phyloP scores from a whole-genome alignment of 2,329 filamentous ascomycete species.

The Epichloe aotearoae region DNA sequence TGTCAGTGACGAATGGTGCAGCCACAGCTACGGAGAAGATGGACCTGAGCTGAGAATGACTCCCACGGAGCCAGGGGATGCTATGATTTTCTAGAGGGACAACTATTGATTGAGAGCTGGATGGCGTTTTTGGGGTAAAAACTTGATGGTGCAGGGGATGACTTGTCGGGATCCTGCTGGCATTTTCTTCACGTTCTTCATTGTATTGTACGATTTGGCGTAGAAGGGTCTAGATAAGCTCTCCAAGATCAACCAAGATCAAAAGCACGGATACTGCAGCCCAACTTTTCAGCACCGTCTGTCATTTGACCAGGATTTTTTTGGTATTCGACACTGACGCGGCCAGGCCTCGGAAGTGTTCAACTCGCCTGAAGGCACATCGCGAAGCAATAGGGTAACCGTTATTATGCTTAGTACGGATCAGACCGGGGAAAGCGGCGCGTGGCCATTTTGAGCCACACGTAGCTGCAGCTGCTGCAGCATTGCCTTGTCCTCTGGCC shows the following conservation, averaged over 20 bases:
- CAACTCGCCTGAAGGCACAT: too few species aligned
- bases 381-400: too few species aligned
- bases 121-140: conserved; percentile 17
- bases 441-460: not conserved
- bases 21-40: conserved; percentile 29
- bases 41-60: conserved; percentile 27
- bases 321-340: too few species aligned
- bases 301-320: not conserved
- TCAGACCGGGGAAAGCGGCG: too few species aligned
- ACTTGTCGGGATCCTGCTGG: not conserved
- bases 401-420: too few species aligned
- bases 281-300: not conserved
- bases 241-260: not conserved
- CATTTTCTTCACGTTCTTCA: not conserved
- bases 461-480: not conserved
- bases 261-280: not conserved
- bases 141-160: not conserved
- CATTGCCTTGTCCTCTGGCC: too few species aligned
- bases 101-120: conserved; percentile 11
- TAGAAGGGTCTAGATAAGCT: conserved; percentile 11
- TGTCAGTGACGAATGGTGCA: conserved; percentile 33
- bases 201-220: conserved; percentile 12
- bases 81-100: not conserved
- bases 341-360: too few species aligned
- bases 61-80: not conserved